Conservation (phyloP, 2,329 filamentous ascomycete genomes). For the Chrysoporthe austroafricana region DNA sequence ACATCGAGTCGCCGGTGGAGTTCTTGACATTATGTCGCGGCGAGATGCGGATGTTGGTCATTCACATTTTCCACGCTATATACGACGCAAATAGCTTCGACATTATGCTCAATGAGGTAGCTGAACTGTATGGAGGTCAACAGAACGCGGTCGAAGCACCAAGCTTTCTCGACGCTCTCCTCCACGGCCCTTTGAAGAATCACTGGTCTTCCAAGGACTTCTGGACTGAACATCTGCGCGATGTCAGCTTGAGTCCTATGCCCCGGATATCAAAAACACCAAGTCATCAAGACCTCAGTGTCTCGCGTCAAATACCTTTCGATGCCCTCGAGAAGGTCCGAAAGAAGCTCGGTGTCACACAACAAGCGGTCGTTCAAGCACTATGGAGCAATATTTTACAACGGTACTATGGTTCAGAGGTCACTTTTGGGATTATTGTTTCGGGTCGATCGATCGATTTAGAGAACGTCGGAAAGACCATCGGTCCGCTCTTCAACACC, state of each 20-base stretch:
- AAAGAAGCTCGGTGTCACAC: constrained; percentile 68
- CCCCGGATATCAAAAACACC: constrained; percentile 25
- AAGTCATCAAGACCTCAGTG: constrained; percentile 29
- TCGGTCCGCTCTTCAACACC: constrained; percentile 91
- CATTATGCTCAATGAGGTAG: constrained; percentile 65
- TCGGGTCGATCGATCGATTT: constrained; percentile 78
- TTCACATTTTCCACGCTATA: constrained; percentile 82
- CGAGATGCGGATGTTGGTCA: constrained; percentile 47
- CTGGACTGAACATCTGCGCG: constrained; percentile 65
- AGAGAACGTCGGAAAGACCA: constrained; percentile 64
- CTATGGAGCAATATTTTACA: constrained; percentile 70
- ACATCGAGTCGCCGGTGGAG: constrained; percentile 57
- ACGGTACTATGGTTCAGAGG: constrained; percentile 48
- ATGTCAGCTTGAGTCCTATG: constrained; percentile 35
- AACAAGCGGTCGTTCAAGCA: constrained; percentile 79
- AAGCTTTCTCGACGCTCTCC: constrained; percentile 68
- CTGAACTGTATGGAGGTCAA: constrained; percentile 33
- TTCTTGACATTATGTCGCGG: constrained; percentile 45
- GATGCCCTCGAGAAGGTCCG: constrained; percentile 55
- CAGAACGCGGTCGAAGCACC: constrained; percentile 43
- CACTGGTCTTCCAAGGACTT: constrained; percentile 55
- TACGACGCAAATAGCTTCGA: constrained; percentile 84
- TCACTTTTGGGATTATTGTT: constrained; percentile 73
- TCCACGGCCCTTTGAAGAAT: constrained; percentile 67
- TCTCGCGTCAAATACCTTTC: constrained; percentile 42